Conservation (phyloP, 352 stramenopile genomes). For the Phytopythium kandeliae region DNA sequence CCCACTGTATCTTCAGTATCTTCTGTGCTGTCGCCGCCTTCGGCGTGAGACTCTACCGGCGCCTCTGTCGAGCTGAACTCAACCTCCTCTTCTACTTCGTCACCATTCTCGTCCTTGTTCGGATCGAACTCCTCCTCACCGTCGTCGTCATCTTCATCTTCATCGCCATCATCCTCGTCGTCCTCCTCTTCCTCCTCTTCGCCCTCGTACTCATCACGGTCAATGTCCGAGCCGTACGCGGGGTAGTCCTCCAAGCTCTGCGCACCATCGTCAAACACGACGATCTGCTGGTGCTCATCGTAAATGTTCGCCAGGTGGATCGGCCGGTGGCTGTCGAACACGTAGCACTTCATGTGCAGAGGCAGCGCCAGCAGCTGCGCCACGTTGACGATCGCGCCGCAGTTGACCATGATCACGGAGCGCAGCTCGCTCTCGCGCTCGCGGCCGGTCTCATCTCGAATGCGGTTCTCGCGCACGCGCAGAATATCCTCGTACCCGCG, state of each 20-base stretch:
- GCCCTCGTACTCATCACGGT: constrained; percentile 49
- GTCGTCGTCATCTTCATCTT: constrained; percentile 34
- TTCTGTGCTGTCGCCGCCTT: constrained; percentile 15
- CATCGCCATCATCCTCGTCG: constrained; percentile 47
- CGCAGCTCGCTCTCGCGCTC: constrained; percentile 57
- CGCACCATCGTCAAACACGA: constrained; percentile 79
- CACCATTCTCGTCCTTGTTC: constrained; percentile 50
- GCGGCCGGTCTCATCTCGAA: constrained; percentile 38
- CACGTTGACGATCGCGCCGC: constrained; percentile 92
- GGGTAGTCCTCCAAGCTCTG: constrained; percentile 68
- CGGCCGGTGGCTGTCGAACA: constrained; percentile 94
- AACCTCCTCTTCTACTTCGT: constrained; percentile 45
- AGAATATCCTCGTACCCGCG: constrained; percentile 83
- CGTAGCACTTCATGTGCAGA: constrained; percentile 82
- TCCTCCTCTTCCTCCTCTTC: constrained; percentile 59
- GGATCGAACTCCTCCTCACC: constrained; percentile 37
- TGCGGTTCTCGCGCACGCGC: constrained; percentile 60
- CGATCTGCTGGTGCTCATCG: constrained; percentile 66
- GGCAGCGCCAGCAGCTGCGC: constrained; percentile 74
- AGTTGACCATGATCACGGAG: constrained; percentile 93
- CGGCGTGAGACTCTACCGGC: constrained; percentile 5
- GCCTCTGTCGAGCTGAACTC: constrained; percentile 17
- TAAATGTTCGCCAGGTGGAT: constrained; percentile 97
- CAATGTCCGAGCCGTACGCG: constrained; percentile 78
- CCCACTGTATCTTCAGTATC: constrained; percentile 13